Evolutionary conservation across 306 rosid genomes (phyloP), one percentile per base, ranked within the genome.

Genomic region (Vachellia pachyceras): DNA sequence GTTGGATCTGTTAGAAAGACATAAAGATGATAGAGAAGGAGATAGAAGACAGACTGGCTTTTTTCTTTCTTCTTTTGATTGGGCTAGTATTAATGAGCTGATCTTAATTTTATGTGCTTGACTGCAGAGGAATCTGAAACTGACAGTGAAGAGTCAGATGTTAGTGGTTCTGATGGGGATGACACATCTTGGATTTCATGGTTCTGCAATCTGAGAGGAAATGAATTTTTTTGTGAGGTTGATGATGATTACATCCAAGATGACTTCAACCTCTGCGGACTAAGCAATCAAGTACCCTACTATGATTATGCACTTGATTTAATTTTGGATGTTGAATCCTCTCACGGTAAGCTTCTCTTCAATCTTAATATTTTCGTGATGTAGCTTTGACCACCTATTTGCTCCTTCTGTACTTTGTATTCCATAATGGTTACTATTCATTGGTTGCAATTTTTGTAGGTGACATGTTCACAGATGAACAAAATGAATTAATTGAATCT

Each of bases 171-270:
- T 65, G 98, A 95, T 40, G 99, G 96, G 33, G 98, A 93, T 71
- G 99, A 95, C 88, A 95, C 99, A 20, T 93, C 99, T 35, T 95
- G 99, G 99, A 95, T 95, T 82, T 93, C 99, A 17, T 95, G 99
- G 99, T 95, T 93, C 88, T 95, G 99, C 88, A 95, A 93, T 90
- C 86, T 95, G 84, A 86, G 98, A 50, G 99, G 99, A 75, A 95
- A 95, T 80, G 99, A 95, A 72, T 95, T 95, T 78, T 95, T 95
- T 79, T 95, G 99, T 60, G 99, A 95, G 89, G 99, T 95, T 15
- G 99, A 95, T 77, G 99, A 95, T 81, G 99, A 95, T 60, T 95
- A 95, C 88, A 95, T 95, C 37, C 99, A 95, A 78, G 99, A 95
- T 72, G 99, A 95, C 84, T 95, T 95, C 78, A 95, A 95, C 87